Conservation (phyloP, 139 green algal species). For the Coccomyxa sp. region DNA sequence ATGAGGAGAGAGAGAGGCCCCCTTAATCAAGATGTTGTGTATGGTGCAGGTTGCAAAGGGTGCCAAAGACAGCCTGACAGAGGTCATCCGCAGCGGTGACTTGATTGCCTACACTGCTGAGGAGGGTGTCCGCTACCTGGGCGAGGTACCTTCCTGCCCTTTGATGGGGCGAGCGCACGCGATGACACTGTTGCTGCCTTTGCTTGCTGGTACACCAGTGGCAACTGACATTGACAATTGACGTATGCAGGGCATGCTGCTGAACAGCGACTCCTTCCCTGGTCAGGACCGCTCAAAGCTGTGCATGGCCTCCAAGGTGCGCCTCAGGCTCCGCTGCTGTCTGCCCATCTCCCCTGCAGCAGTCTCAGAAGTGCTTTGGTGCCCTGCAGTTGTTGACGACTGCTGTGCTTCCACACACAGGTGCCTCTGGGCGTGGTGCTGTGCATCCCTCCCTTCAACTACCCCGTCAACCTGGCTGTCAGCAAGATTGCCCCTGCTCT, state of each 20-base stretch:
- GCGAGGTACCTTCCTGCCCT: conserved; percentile 29
- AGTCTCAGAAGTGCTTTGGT: neutral
- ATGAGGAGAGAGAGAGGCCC: no score
- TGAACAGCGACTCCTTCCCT: conserved; percentile 88
- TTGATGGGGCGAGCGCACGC: neutral
- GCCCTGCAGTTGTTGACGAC: neutral
- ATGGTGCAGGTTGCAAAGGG: conserved; percentile 76
- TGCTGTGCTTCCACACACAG: conserved; percentile 23
- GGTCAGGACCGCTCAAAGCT: conserved; percentile 89
- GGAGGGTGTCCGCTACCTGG: conserved; percentile 83
- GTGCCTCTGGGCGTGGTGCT: conserved; percentile 91
- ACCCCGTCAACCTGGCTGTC: conserved; percentile 80
- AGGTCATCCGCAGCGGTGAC: conserved; percentile 83
- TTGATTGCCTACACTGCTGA: conserved; percentile 92
- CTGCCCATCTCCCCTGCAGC: neutral
- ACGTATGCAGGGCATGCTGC: conserved; percentile 57
- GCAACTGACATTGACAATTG: neutral
- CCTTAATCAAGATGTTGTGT: no score
- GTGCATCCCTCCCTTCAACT: conserved; percentile 97
- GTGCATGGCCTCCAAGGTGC: conserved; percentile 76
- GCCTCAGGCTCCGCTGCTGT: no score
- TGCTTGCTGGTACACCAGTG: neutral
- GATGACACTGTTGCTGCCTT: neutral
- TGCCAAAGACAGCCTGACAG: conserved; percentile 73
- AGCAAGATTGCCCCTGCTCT: conserved; percentile 93